phyloP scores from a whole-genome alignment of 2,329 filamentous ascomycete genomes.

The Aplosporella prunicola region DNA sequence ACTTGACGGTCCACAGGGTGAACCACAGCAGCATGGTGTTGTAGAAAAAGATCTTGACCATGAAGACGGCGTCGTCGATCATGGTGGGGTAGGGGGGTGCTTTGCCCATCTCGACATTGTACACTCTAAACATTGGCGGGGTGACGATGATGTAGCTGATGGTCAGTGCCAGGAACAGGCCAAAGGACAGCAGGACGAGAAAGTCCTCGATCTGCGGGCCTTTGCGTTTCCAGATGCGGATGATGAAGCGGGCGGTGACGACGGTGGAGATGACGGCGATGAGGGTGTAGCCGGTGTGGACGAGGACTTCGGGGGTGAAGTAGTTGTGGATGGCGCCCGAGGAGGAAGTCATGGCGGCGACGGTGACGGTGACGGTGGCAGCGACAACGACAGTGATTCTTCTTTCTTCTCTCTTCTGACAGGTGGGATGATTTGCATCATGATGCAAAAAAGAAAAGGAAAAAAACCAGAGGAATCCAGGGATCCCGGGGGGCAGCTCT shows the following conservation, averaged over 20 bases:
- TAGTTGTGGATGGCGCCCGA: conserved; percentile 13
- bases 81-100: conserved; percentile 21
- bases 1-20: conserved; percentile 33
- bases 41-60: conserved; percentile 31
- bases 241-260: conserved; percentile 10
- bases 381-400: too few species aligned
- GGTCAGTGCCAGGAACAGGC: conserved; percentile 20
- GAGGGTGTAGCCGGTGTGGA: conserved; percentile 14
- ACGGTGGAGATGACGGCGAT: conserved; percentile 16
- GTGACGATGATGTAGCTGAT: conserved; percentile 28
- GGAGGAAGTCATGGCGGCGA: not conserved
- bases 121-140: conserved; percentile 25
- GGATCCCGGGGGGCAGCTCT: too few species aligned
- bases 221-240: conserved; percentile 4
- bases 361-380: not conserved
- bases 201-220: conserved; percentile 15
- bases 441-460: too few species aligned
- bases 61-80: conserved; percentile 20
- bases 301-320: conserved; percentile 14
- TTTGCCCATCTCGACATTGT: conserved; percentile 16
- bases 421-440: too few species aligned
- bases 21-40: conserved; percentile 31
- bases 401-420: too few species aligned
- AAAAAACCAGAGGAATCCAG: too few species aligned
- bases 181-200: conserved; percentile 19